These are phyloP conservation scores for Gynostemma pentaphyllum DNA, from an alignment of 306 rosid species.

Conservation along the genomic window DNA sequence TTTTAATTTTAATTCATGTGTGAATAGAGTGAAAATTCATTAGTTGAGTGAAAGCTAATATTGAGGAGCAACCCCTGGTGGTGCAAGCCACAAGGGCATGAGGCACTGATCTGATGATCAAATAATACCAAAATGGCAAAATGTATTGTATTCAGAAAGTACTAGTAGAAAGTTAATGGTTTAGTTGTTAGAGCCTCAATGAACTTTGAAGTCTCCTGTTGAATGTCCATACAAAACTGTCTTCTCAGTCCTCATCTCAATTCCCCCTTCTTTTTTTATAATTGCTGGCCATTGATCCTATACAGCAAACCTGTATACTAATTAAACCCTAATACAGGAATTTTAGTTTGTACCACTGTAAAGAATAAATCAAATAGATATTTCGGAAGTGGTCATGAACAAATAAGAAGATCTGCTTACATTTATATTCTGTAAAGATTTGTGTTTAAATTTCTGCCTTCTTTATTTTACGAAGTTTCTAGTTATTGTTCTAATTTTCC, in stretches of 20 bases:
- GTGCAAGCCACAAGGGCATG: neutral
- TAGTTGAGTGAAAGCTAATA: no score
- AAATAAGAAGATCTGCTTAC: neutral
- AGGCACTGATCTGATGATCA: neutral
- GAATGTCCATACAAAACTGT: neutral
- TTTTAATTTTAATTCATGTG: neutral
- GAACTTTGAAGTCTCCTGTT: neutral
- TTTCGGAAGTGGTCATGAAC: neutral
- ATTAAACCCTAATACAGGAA: no score
- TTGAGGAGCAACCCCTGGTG: neutral
- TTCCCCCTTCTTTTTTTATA: neutral
- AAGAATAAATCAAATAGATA: no score
- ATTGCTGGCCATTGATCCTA: neutral
- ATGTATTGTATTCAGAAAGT: neutral
- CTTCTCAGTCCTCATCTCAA: neutral
- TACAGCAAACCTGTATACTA: no score
- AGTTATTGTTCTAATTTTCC: no score
- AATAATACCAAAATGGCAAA: neutral
- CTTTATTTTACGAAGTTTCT: no score
- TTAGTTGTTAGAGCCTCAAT: neutral
- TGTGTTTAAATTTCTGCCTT: neutral
- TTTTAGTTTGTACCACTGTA: no score
- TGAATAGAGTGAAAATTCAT: neutral
- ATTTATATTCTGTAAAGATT: no score
- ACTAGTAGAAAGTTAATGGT: neutral